These are phyloP conservation scores for Bruguiera sexangula DNA, from an alignment of 345 rosid genomes.

Conservation along the genomic window DNA sequence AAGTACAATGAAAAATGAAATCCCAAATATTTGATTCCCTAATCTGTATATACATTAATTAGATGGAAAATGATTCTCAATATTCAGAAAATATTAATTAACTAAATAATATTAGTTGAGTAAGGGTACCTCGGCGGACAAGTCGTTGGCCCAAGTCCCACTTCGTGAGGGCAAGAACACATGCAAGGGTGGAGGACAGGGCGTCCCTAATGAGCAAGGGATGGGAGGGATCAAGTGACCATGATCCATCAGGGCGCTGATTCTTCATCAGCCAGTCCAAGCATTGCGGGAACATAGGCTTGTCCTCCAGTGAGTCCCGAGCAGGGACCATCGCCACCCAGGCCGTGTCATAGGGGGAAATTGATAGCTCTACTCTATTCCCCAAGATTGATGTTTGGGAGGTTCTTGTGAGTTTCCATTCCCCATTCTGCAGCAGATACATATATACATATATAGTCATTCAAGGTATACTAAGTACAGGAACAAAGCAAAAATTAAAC, in stretches of 20 bases:
- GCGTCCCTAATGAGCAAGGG: slow-evolving; percentile 18
- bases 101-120: too few species aligned
- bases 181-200: slow-evolving; percentile 19
- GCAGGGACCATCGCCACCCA: slow-evolving; percentile 22
- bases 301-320: neutral
- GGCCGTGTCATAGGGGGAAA: slow-evolving; percentile 19
- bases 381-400: too few species aligned
- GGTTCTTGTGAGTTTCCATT: too few species aligned
- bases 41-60: too few species aligned
- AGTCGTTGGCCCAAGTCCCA: slow-evolving; percentile 9
- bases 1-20: neutral
- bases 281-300: slow-evolving; percentile 15
- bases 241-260: slow-evolving; percentile 24
- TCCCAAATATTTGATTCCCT: too few species aligned
- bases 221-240: slow-evolving; percentile 10
- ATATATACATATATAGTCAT: too few species aligned
- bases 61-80: too few species aligned
- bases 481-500: too few species aligned
- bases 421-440: too few species aligned
- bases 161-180: slow-evolving; percentile 13
- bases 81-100: too few species aligned
- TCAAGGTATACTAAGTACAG: too few species aligned
- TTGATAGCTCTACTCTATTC: slow-evolving; percentile 12
- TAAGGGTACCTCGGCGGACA: slow-evolving; percentile 1
- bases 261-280: slow-evolving; percentile 18